These are phyloP conservation scores for Geotrichum aggregatum DNA, from an alignment of 1,139 yeast genomes.

Conservation along the genomic window DNA sequence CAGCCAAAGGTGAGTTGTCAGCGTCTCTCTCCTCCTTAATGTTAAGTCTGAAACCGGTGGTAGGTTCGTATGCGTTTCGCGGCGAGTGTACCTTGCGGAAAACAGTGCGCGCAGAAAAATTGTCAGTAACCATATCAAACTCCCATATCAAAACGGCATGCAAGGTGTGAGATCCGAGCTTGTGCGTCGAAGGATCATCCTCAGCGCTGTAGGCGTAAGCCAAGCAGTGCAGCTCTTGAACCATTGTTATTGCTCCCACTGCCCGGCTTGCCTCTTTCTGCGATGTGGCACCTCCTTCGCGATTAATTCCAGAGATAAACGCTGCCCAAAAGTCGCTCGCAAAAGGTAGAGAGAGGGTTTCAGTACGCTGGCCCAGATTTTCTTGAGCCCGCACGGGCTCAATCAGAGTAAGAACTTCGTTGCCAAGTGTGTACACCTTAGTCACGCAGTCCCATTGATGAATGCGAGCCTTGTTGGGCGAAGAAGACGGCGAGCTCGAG, in stretches of 20 bases:
- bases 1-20: slow-evolving; percentile 14
- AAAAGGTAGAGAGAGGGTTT: slow-evolving; percentile 38
- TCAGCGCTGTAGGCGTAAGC: slow-evolving; percentile 18
- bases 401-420: slow-evolving; percentile 33
- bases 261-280: slow-evolving; percentile 36
- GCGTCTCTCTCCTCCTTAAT: slow-evolving; percentile 4
- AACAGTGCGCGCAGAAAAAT: slow-evolving; percentile 38
- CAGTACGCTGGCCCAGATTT: slow-evolving; percentile 32
- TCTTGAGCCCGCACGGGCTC: slow-evolving; percentile 33
- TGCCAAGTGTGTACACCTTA: slow-evolving; percentile 35
- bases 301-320: slow-evolving; percentile 37
- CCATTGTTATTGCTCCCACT: slow-evolving; percentile 36
- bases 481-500: slow-evolving; percentile 16
- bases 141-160: slow-evolving; percentile 37
- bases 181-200: slow-evolving; percentile 6
- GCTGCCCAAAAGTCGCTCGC: slow-evolving; percentile 42
- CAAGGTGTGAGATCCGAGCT: slow-evolving; percentile 5
- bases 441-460: slow-evolving; percentile 36
- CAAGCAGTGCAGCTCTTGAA: slow-evolving; percentile 35
- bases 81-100: slow-evolving; percentile 29
- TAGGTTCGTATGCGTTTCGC: slow-evolving; percentile 1
- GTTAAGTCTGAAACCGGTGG: slow-evolving; percentile 8
- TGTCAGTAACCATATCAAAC: slow-evolving; percentile 37
- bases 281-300: slow-evolving; percentile 26
- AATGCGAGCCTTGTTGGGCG: slow-evolving; percentile 17